phyloP scores from a whole-genome alignment of 352 stramenopile genomes.

The Pythium guiyangense region DNA sequence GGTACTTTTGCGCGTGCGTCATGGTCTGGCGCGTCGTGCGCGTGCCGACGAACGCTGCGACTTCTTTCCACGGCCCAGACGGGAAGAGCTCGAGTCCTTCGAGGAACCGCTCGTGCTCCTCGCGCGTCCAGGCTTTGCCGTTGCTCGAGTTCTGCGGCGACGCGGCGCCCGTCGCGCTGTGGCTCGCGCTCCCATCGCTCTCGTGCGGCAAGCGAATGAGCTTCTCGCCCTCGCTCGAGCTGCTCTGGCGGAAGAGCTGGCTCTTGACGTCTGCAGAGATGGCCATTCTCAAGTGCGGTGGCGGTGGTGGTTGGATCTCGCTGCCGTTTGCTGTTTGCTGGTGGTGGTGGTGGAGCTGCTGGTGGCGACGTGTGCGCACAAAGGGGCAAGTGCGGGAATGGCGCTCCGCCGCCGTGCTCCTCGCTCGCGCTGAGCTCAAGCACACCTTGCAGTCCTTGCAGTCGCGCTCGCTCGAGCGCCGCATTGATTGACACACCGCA shows the following conservation, averaged over 20 bases:
- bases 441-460: too few species aligned
- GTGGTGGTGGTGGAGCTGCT: too few species aligned
- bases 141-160: conserved; percentile 4
- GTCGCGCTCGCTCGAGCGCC: too few species aligned
- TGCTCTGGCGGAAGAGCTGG: conserved; percentile 14
- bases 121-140: conserved; percentile 20
- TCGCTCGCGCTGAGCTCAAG: too few species aligned
- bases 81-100: conserved; percentile 31
- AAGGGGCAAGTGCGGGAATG: too few species aligned
- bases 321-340: too few species aligned
- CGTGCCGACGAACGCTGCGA: conserved; percentile 19
- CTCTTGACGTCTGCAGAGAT: conserved; percentile 15
- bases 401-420: too few species aligned
- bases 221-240: conserved; percentile 12
- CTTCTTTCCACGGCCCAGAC: conserved; percentile 30
- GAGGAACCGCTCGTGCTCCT: conserved; percentile 38
- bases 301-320: not conserved
- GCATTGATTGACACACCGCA: too few species aligned
- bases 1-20: too few species aligned
- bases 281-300: conserved; percentile 7
- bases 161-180: not conserved
- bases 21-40: conserved; percentile 68
- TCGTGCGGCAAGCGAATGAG: conserved; percentile 14
- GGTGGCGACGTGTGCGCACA: not conserved
- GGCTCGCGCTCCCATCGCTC: not conserved